phyloP scores from a whole-genome alignment of 208 protist genomes.

The Leishmania gerbilli region DNA sequence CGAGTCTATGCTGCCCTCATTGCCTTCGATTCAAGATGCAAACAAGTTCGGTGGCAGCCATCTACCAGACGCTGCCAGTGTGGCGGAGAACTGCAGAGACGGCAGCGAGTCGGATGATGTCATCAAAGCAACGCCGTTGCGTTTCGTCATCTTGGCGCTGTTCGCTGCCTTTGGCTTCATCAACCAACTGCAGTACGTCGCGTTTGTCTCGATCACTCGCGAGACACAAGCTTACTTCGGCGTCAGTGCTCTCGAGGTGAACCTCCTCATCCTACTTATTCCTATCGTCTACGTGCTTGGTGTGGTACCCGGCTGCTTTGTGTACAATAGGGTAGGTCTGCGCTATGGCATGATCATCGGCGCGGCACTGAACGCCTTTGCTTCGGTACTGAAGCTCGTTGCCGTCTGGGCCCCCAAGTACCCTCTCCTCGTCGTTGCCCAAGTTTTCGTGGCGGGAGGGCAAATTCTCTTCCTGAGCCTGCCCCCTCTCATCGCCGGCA shows the following conservation, averaged over 20 bases:
- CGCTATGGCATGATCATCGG: conserved; percentile 45
- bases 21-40: neutral
- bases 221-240: conserved; percentile 39
- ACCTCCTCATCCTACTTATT: conserved; percentile 43
- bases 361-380: conserved; percentile 29
- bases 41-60: neutral
- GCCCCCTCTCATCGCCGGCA: conserved; percentile 42
- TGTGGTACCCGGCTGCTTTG: conserved; percentile 38
- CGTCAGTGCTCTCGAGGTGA: conserved; percentile 39
- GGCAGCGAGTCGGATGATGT: neutral
- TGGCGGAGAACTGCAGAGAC: neutral
- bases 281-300: conserved; percentile 44
- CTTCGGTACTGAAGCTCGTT: conserved; percentile 43
- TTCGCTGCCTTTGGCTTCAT: conserved; percentile 45
- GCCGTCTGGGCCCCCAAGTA: conserved; percentile 40
- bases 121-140: conserved; percentile 30
- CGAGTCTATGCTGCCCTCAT: neutral
- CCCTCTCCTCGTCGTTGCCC: conserved; percentile 37
- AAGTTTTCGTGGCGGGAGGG: conserved; percentile 38
- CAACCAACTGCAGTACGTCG: conserved; percentile 57
- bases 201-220: conserved; percentile 42
- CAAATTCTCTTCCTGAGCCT: conserved; percentile 51
- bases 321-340: conserved; percentile 54
- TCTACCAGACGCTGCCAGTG: neutral
- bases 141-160: conserved; percentile 36